Evolutionary conservation across 805 yeast genomes (phyloP).

Genomic region (Zygotorulaspora florentina): DNA sequence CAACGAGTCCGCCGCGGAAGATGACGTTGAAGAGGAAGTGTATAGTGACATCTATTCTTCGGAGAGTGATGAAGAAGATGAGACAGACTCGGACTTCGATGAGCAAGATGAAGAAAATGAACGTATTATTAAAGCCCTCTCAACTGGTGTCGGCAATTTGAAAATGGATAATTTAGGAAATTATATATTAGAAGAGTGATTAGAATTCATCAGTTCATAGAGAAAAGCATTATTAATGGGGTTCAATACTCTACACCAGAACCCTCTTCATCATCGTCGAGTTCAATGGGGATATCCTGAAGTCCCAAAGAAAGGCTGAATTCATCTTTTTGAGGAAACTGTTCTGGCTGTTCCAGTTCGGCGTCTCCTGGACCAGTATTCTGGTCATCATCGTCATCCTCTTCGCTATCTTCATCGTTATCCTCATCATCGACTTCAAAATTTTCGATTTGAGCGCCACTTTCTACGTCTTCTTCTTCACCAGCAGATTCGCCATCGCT

Average conservation of each 20-base stretch:
- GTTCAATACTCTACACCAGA: constrained; percentile 34
- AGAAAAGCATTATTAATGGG: not conserved
- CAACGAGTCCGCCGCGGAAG: constrained; percentile 41
- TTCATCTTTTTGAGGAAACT: constrained; percentile 3
- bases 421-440: constrained; percentile 28
- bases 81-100: constrained; percentile 30
- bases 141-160: constrained; percentile 56
- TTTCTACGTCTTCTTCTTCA: constrained; percentile 20
- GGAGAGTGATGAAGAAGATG: constrained; percentile 35
- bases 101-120: constrained; percentile 45
- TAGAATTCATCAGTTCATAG: not conserved
- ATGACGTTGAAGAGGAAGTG: constrained; percentile 40
- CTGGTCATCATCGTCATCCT: constrained; percentile 30
- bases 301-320: constrained; percentile 6
- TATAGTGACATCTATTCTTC: constrained; percentile 22
- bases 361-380: constrained; percentile 30
- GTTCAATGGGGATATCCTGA: constrained; percentile 29
- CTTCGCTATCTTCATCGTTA: constrained; percentile 23
- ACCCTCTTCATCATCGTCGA: constrained; percentile 36
- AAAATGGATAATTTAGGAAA: constrained; percentile 82
- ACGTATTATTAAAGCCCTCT: constrained; percentile 66
- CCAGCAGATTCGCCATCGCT: constrained; percentile 22
- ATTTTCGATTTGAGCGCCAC: not conserved
- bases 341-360: constrained; percentile 25
- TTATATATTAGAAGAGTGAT: constrained; percentile 55